phyloP scores from a whole-genome alignment of 2,329 filamentous ascomycete genomes.

The Sclerotinia borealis region DNA sequence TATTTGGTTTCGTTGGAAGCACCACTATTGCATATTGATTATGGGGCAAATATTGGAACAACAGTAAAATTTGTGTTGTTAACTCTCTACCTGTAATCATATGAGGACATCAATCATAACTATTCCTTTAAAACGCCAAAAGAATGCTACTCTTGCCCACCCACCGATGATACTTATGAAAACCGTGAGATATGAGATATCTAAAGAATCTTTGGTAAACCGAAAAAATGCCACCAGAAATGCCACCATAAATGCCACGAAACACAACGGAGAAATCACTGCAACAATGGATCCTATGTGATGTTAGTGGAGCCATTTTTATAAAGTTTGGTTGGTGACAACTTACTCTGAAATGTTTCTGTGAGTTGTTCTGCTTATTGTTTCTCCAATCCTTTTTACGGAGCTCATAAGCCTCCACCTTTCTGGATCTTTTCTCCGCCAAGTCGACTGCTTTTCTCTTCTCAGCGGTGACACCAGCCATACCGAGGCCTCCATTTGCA shows the following conservation, averaged over 20 bases:
- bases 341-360: constrained; percentile 61
- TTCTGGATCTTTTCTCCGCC: constrained; percentile 63
- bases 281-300: constrained; percentile 32
- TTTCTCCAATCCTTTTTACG: constrained; percentile 63
- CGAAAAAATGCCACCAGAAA: constrained; percentile 4
- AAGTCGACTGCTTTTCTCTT: constrained; percentile 64
- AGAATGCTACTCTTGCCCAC: neutral
- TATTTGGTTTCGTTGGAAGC: neutral
- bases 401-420: constrained; percentile 54
- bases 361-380: constrained; percentile 63
- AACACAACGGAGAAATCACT: constrained; percentile 22
- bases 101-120: constrained; percentile 3
- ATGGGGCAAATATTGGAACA: neutral
- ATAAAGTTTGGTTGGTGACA: neutral
- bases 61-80: neutral
- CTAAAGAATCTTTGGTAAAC: constrained; percentile 1
- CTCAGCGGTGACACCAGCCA: constrained; percentile 69
- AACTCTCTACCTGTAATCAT: neutral
- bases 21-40: neutral
- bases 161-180: constrained; percentile 6
- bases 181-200: constrained; percentile 6
- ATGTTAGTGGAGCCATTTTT: constrained; percentile 19
- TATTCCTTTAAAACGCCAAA: constrained; percentile 1
- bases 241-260: constrained; percentile 9
- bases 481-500: constrained; percentile 66